Evolutionary conservation across 2,329 filamentous ascomycete genomes (phyloP), one percentile per base, ranked within the genome.

Genomic region (Knoxdaviesia proteae): DNA sequence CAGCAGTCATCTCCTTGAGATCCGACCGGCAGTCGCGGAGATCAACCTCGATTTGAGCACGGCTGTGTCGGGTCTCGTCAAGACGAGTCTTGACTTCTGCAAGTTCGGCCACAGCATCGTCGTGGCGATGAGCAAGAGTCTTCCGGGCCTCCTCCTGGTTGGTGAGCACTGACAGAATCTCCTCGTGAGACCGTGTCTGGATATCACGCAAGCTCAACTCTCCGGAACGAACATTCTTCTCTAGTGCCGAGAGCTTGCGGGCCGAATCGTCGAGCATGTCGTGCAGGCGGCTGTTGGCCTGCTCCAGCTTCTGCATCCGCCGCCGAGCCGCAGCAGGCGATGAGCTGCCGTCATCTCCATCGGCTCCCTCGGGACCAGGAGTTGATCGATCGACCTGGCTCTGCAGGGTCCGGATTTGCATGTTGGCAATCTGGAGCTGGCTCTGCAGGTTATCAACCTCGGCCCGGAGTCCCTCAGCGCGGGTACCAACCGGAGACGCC

Each of bases 401-500:
- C 55, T 94, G 83, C 5, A 96, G 72, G 53, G 96, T 87, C 34
- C 82, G 77, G 59, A 94, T 94, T 52, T 92, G 83, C 84, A 96
- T 94, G 58, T 94, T 81, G 5, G 81, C 78, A 56, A 96, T 74
- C 54, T 96, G 88, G 42, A 96, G 71, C 56, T 94, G 84, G 56
- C 92, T 94, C 56, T 94, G 88, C 31, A 94, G 69, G 58, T 93
- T 78, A 56, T 96, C 88, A 8, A 94, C 68, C 53, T 96, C 87
- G 4, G 84, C 74, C 53, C 87, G 90, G 46, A 93, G 65, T 55
- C 96, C 88, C 77, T 92, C 88, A 36, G 80, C 20, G 20, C 20
- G 20, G 20, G 20, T 20, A 20, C 20, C 20, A 20, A 3, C 20
- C 20, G 20, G 20, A 20, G 80, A 33, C 6, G 45, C 94, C 44